A percentile compares a stretch with the other conserved stretches of the same genome.
Evolutionary conservation across 345 rosid genomes (phyloP).

Genomic region (Gossypium ekmanianum): DNA sequence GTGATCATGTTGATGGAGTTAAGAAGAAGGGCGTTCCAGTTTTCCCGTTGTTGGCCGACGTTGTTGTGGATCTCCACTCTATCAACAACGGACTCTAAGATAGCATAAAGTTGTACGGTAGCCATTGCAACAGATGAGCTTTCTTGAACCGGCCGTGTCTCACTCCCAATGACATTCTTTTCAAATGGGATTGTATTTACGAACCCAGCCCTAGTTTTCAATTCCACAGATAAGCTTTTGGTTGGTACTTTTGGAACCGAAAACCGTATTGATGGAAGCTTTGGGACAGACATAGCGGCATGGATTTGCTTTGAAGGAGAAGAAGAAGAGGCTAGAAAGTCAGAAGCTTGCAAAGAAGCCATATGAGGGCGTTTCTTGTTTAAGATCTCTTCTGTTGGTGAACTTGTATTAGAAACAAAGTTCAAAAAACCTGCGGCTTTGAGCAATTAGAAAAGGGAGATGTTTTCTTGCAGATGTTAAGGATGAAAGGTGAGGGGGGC

Average conservation of each 20-base stretch:
- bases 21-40: slow-evolving; percentile 50
- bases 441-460: neutral
- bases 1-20: slow-evolving; percentile 43
- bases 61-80: slow-evolving; percentile 54
- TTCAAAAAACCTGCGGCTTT: neutral
- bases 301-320: slow-evolving; percentile 20
- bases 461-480: neutral
- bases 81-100: slow-evolving; percentile 44
- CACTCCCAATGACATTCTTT: neutral
- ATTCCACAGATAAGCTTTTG: neutral
- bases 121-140: neutral
- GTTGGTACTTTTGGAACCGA: neutral
- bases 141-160: neutral
- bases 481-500: neutral
- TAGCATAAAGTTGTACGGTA: slow-evolving; percentile 22
- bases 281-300: slow-evolving; percentile 45
- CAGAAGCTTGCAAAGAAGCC: slow-evolving; percentile 42
- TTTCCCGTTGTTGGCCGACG: slow-evolving; percentile 44
- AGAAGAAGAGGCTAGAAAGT: slow-evolving; percentile 31
- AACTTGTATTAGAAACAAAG: neutral
- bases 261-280: slow-evolving; percentile 32
- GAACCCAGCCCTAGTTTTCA: slow-evolving; percentile 11
- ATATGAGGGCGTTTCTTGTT: neutral
- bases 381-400: neutral
- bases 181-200: slow-evolving; percentile 2